Percentiles rank a stretch among this genome's conserved stretches.
phyloP scores from a whole-genome alignment of 2,329 filamentous ascomycete genomes.

The Colletotrichum nymphaeae region DNA sequence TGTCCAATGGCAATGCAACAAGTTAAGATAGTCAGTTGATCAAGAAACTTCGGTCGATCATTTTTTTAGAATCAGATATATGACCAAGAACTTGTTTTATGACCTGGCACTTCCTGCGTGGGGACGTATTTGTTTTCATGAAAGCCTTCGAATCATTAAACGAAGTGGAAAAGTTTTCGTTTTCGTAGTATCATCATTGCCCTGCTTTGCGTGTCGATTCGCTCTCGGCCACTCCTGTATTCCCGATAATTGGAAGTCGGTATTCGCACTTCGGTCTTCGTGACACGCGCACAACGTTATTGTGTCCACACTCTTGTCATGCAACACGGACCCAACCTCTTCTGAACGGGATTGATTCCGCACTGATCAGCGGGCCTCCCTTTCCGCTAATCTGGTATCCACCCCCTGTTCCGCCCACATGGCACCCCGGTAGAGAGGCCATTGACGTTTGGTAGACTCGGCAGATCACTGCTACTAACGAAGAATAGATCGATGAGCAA shows the following conservation, averaged over 20 bases:
- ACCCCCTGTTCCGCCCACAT: background rate
- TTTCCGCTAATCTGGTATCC: background rate
- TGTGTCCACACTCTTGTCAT: background rate
- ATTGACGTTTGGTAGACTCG: background rate
- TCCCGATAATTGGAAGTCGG: background rate
- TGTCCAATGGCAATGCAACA: too few species aligned
- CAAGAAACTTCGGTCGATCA: too few species aligned
- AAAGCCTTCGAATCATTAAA: background rate
- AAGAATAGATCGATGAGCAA: too few species aligned
- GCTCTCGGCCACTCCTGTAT: background rate
- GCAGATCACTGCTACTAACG: too few species aligned
- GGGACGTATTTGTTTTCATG: too few species aligned
- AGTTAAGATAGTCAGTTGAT: too few species aligned
- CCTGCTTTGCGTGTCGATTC: background rate
- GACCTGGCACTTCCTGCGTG: too few species aligned
- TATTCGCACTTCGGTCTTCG: constrained; percentile 19
- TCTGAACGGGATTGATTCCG: background rate
- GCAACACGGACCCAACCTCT: background rate
- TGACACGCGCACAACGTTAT: background rate
- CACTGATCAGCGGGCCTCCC: background rate
- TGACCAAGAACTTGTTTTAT: too few species aligned
- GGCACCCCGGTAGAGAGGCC: background rate
- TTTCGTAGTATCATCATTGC: background rate
- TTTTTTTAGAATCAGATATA: too few species aligned
- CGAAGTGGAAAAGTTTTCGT: background rate